Base-by-base conservation (phyloP, 805 yeast species). In the Wickerhamomyces ciferrii region DNA sequence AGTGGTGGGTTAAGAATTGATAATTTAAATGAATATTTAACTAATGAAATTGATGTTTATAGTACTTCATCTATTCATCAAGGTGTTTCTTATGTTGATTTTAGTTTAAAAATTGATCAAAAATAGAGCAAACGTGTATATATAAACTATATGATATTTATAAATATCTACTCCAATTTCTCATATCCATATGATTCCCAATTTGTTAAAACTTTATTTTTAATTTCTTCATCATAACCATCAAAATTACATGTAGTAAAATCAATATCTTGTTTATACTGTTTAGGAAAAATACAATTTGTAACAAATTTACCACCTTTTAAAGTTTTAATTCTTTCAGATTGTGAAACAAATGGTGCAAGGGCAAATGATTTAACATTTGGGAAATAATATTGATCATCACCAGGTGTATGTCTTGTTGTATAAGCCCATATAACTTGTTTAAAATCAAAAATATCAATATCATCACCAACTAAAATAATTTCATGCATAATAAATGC, bases 51-150 rank as follows among this genome's bases (percentile, higher is more conserved):
- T 49, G 98, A 91, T 56, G 83, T 91, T 53, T 92, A 90, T 71
- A 84, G 95, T 34, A 92, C 98, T 1, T 84, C 95, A 18, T 80
- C 90, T 17, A 83, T 92, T 48, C 98, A 91, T 62, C 98, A 91
- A 68, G 97, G 97, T n/a, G 75, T 83, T 10, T 79, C 83, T 0
- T 77, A 86, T 27, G 75, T 91, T 49, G 98, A 91, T 62, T 91
- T 84, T 64, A 85, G 95, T 25, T 74, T 91, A 62, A 91, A 91
- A 64, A 82, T 89, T 46, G 74, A 70, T 41, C 74, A 69, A 25
- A 39, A 39, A 32, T 32, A n/a, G 15, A 6, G 8, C 19, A 13
- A n/a, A n/a, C 36, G 15, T 32, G 18, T 32, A 13, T 32, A 13
- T 32, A 13, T n/a, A 7, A 27, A 14, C 25, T 11, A 6, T 6